Percentiles rank a stretch among this genome's conserved stretches.
Conservation (phyloP, 2,329 filamentous ascomycete species). For the Mycosphaerelloides madeirae region DNA sequence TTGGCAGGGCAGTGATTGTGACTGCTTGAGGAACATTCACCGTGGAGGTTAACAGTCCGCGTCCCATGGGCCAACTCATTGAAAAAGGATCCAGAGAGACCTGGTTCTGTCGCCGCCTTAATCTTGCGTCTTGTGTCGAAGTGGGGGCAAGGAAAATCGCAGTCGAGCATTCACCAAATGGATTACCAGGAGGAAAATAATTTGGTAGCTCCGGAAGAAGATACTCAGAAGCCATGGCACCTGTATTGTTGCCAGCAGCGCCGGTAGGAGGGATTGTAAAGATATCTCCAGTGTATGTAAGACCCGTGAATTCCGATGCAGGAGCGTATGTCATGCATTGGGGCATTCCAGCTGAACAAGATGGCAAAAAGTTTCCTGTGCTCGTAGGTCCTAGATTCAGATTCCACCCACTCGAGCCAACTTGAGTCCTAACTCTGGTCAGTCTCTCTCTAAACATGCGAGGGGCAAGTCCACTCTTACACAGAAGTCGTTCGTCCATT, state of each 20-base stretch:
- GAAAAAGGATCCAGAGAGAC: background rate
- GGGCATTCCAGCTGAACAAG: constrained; percentile 7
- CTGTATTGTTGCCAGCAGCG: background rate
- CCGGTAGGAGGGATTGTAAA: background rate
- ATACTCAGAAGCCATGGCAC: constrained; percentile 8
- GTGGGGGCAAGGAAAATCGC: constrained; percentile 2
- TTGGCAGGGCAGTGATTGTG: background rate
- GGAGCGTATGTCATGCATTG: constrained; percentile 9
- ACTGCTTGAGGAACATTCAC: background rate
- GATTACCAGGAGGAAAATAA: constrained; percentile 20
- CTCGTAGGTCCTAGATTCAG: constrained; percentile 20
- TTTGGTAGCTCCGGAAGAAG: constrained; percentile 15
- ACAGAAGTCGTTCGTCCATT: constrained; percentile 17
- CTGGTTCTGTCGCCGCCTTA: background rate
- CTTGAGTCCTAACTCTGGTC: constrained; percentile 14
- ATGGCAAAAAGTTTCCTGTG: constrained; percentile 12
- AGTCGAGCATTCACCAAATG: constrained; percentile 17
- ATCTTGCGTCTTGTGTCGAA: background rate
- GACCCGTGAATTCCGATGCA: constrained; percentile 5
- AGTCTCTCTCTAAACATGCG: background rate
- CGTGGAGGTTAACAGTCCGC: background rate
- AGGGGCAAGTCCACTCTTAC: constrained; percentile 2
- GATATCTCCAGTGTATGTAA: constrained; percentile 19
- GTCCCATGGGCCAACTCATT: background rate
- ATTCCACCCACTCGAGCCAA: constrained; percentile 17